Conservation (phyloP, 2,329 filamentous ascomycete genomes). For the Sphaerulina musiva region DNA sequence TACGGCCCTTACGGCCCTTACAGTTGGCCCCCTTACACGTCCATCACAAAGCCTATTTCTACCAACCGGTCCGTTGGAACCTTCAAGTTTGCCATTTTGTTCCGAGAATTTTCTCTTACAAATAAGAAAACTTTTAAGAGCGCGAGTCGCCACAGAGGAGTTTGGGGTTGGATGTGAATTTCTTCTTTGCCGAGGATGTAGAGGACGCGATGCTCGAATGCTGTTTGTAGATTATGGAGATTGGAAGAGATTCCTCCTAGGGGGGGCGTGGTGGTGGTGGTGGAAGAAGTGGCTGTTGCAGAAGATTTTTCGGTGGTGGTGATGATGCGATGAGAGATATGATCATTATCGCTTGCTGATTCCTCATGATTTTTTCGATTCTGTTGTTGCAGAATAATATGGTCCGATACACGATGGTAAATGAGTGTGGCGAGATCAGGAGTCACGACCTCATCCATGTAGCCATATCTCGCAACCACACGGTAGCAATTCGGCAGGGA, state of each 20-base stretch:
- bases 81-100: constrained; percentile 57
- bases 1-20: too few relatives aligned
- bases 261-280: background rate
- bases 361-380: background rate
- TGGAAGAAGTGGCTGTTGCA: background rate
- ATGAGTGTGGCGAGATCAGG: constrained; percentile 22
- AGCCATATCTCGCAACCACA: constrained; percentile 24
- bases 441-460: constrained; percentile 23
- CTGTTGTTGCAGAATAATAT: background rate
- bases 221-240: constrained; percentile 13
- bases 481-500: constrained; percentile 20
- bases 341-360: constrained; percentile 5
- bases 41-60: constrained; percentile 58
- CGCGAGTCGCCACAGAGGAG: constrained; percentile 35
- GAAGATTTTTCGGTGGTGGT: background rate
- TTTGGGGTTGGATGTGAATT: constrained; percentile 18
- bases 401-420: constrained; percentile 5
- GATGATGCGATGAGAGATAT: too few relatives aligned
- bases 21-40: background rate
- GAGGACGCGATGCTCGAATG: constrained; percentile 19
- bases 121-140: constrained; percentile 54
- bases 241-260: constrained; percentile 5
- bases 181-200: constrained; percentile 28
- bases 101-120: constrained; percentile 59
- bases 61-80: constrained; percentile 54